Evolutionary conservation across 2,329 filamentous ascomycete genomes (phyloP).

Genomic region (Aureobasidium sp.): DNA sequence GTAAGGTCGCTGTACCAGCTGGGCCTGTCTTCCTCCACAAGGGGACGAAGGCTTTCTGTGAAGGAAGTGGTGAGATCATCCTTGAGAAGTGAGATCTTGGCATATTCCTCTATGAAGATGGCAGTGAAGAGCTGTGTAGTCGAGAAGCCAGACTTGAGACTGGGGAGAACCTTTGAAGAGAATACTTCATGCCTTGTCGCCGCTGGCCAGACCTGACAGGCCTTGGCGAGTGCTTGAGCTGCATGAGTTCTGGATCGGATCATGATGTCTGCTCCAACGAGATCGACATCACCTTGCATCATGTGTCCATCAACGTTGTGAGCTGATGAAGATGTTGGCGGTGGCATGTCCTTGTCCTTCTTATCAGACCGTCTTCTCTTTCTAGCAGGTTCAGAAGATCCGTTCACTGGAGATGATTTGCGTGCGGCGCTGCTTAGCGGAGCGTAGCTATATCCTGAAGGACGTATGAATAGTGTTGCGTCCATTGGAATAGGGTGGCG

Average conservation of each 20-base stretch:
- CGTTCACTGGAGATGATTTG: constrained; percentile 40
- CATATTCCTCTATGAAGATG: constrained; percentile 83
- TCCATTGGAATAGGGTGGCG: constrained; percentile 92
- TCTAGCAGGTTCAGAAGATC: constrained; percentile 59
- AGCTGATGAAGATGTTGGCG: constrained; percentile 48
- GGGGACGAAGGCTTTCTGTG: constrained; percentile 58
- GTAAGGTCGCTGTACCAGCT: constrained; percentile 82
- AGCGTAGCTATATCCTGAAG: constrained; percentile 79
- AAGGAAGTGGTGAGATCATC: constrained; percentile 53
- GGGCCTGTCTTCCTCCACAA: constrained; percentile 77
- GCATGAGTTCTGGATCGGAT: constrained; percentile 85
- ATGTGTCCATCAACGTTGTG: constrained; percentile 98
- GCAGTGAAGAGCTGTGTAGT: constrained; percentile 80
- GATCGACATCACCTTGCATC: constrained; percentile 92
- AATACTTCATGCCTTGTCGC: constrained; percentile 54
- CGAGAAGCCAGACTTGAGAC: constrained; percentile 66
- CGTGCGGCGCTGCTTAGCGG: constrained; percentile 35
- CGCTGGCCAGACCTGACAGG: constrained; percentile 70
- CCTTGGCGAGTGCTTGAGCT: constrained; percentile 75
- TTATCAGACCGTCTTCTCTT: constrained; percentile 81
- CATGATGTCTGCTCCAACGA: constrained; percentile 83
- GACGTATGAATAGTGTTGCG: constrained; percentile 78
- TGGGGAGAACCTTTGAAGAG: constrained; percentile 57
- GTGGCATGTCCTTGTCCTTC: constrained; percentile 57
- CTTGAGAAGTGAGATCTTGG: constrained; percentile 45